phyloP scores from a whole-genome alignment of 129 eudicot species.

The Solidago caesia region DNA sequence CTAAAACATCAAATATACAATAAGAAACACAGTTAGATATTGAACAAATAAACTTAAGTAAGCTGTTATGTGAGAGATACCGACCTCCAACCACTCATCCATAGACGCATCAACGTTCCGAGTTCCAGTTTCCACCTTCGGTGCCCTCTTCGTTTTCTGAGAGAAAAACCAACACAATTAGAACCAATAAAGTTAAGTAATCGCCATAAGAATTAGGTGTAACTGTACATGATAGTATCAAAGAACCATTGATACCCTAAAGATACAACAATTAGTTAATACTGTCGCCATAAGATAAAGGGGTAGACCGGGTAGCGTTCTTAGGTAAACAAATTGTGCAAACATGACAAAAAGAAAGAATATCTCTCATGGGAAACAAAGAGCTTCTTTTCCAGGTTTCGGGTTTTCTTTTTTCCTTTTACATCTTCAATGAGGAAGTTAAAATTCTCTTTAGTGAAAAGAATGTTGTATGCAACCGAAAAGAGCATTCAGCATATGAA shows the following conservation, averaged over 20 bases:
- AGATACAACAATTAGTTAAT: not conserved
- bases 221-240: not conserved
- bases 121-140: conserved; percentile 98
- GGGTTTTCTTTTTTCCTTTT: not conserved
- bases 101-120: conserved; percentile 71
- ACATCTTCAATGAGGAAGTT: not conserved
- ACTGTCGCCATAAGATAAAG: not conserved
- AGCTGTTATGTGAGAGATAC: conserved; percentile 17
- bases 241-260: not conserved
- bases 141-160: conserved; percentile 88
- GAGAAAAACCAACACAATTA: conserved; percentile 14
- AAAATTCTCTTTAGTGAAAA: not conserved
- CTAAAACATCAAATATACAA: not conserved
- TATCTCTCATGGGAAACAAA: not conserved
- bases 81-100: conserved; percentile 97
- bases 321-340: conserved; percentile 4
- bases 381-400: not conserved
- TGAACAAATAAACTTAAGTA: conserved; percentile 26
- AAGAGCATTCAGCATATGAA: too few relatives aligned
- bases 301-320: not conserved
- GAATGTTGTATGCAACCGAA: too few relatives aligned
- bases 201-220: not conserved
- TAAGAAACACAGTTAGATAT: not conserved
- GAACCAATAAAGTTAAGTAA: conserved; percentile 16
- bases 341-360: not conserved